Conservation (phyloP, 2,329 filamentous ascomycete species). For the Cytospora leucostoma region DNA sequence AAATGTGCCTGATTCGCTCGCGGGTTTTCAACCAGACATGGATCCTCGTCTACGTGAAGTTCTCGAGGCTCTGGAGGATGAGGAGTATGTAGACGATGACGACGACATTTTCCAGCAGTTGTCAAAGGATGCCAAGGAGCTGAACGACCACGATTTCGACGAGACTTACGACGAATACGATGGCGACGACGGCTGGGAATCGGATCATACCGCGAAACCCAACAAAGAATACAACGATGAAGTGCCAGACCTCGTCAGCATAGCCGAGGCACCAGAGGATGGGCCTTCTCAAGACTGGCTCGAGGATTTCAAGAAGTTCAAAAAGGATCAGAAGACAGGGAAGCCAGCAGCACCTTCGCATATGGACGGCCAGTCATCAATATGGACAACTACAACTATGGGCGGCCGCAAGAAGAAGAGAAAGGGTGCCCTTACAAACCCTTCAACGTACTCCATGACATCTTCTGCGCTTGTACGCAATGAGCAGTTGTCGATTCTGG, state of each 20-base stretch:
- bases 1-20: constrained; percentile 85
- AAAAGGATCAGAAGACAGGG: constrained; percentile 68
- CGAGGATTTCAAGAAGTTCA: constrained; percentile 91
- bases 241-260: constrained; percentile 51
- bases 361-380: constrained; percentile 68
- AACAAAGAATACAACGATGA: constrained; percentile 55
- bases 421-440: constrained; percentile 88
- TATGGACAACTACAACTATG: constrained; percentile 74
- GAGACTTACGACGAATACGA: constrained; percentile 58
- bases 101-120: constrained; percentile 76
- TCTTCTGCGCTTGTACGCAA: constrained; percentile 94
- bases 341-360: constrained; percentile 48
- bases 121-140: constrained; percentile 49
- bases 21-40: constrained; percentile 97
- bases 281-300: constrained; percentile 80
- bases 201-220: constrained; percentile 87
- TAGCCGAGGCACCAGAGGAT: constrained; percentile 56
- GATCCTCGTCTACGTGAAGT: constrained; percentile 89
- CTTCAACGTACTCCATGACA: constrained; percentile 93
- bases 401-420: constrained; percentile 89
- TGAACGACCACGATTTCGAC: constrained; percentile 75
- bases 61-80: constrained; percentile 90
- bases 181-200: constrained; percentile 89
- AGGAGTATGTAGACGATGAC: constrained; percentile 85
- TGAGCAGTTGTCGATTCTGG: constrained; percentile 80